These are phyloP conservation scores for Brassica hybrid DNA, from an alignment of 441 rosid species.

Conservation along the genomic window DNA sequence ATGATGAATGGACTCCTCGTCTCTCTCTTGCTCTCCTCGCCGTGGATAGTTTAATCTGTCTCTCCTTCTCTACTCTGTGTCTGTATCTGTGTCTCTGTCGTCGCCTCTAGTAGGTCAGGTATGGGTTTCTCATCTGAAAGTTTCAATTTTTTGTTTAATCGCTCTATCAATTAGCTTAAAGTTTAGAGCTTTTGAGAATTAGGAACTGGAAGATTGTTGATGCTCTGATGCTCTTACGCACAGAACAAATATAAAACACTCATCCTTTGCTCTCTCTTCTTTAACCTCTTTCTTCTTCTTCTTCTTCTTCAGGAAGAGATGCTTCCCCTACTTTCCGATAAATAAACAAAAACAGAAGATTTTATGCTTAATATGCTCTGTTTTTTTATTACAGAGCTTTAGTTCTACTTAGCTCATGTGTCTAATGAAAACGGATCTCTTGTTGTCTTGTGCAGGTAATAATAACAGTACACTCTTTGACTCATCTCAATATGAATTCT, in stretches of 20 bases:
- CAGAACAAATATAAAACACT: constrained; percentile 2
- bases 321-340: constrained; percentile 11
- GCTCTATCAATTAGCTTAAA: too few species aligned
- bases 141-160: too few species aligned
- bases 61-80: too few species aligned
- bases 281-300: constrained; percentile 9
- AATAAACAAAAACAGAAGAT: constrained; percentile 8
- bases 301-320: constrained; percentile 31
- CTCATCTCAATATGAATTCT: constrained; percentile 85
- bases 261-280: background rate
- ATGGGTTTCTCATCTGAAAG: too few species aligned
- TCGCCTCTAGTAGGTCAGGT: too few species aligned
- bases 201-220: too few species aligned
- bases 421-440: constrained; percentile 14
- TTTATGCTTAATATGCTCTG: background rate
- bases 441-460: constrained; percentile 45
- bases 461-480: constrained; percentile 52
- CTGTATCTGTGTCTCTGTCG: too few species aligned
- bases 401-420: background rate
- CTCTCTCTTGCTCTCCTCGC: too few species aligned
- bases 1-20: too few species aligned
- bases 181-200: too few species aligned
- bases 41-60: too few species aligned
- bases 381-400: background rate
- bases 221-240: too few species aligned